Evolutionary conservation across 352 stramenopile species (phyloP).

Genomic region (Globisporangium cederbergense): DNA sequence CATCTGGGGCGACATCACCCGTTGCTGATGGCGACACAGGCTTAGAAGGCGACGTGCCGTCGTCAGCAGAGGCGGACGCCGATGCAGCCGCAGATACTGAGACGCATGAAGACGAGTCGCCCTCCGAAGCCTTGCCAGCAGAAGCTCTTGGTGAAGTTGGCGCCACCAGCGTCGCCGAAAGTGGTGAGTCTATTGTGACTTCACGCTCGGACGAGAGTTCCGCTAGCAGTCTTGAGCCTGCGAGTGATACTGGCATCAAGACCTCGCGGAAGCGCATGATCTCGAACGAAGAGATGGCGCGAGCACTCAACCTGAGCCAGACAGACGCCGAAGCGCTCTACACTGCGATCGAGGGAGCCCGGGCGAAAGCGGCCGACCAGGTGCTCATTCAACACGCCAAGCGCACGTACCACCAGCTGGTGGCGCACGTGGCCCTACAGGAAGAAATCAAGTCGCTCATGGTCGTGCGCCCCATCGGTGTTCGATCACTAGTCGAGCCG

Average conservation of each 20-base stretch:
- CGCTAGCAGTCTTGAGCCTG: neutral
- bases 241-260: neutral
- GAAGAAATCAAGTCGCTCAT: slow-evolving; percentile 80
- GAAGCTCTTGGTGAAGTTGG: neutral
- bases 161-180: neutral
- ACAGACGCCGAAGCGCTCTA: slow-evolving; percentile 76
- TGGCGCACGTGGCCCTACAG: slow-evolving; percentile 65
- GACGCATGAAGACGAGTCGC: neutral
- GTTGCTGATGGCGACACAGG: neutral
- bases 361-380: slow-evolving; percentile 56
- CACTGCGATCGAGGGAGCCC: slow-evolving; percentile 62
- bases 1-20: slow-evolving; percentile 1
- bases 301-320: slow-evolving; percentile 50
- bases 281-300: slow-evolving; percentile 41
- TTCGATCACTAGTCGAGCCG: slow-evolving; percentile 60
- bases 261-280: slow-evolving; percentile 14
- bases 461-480: slow-evolving; percentile 61
- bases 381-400: slow-evolving; percentile 47
- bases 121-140: neutral
- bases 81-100: neutral
- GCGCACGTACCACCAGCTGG: slow-evolving; percentile 66
- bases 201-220: slow-evolving; percentile 1
- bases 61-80: neutral
- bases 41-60: neutral
- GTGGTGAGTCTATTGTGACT: neutral